Base-by-base conservation (phyloP, 2,329 filamentous ascomycete genomes). In the Paracorniculantispora psalliotae region DNA sequence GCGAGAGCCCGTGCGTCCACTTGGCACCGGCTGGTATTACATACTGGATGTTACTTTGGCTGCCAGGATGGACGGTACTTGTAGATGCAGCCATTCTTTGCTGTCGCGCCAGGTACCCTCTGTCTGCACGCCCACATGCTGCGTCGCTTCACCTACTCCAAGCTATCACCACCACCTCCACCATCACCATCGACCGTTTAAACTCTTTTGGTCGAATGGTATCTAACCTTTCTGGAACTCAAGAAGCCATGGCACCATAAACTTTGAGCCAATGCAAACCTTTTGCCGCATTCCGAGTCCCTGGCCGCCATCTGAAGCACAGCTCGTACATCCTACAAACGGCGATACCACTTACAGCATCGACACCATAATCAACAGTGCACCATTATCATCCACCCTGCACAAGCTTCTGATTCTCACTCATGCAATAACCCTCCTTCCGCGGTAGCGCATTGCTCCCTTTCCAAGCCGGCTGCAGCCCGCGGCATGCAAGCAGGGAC, bases 1-100 rank as follows among this genome's bases (percentile, higher is more conserved):
- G 28, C 41, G 19, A 55, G 52, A 55, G 52, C 39, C 52, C 53
- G 43, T 56, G 53, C 53, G 53, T 25, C 35, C 26, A 25, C 52
- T 44, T 52, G 49, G 49, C 49, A 39, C 19, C 39, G 39, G 39
- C 49, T 17, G 35, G 33, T 19, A 49, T 49, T 33, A 17, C 39
- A 43, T 43, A 23, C 39, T 43, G 15, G 39, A 43, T 43, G 39
- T 19, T 43, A 43, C 39, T n/a, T 41, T 13, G 30, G 6, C 41
- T 17, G 15, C 3, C 41, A 44, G 10, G 4, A 8, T 37, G 23
- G 9, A 7, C 2, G 30, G 19, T n/a, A 50, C 28, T 35, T 35
- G 47, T 17, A 49, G 28, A 17, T 49, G 26, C 46, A 5, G 3
- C 26, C 19, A 2, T 19, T 17, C 19, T 37, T 6, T 17, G 46